A percentile compares a stretch with the other conserved stretches of the same genome.
Conservation (phyloP, 208 protist genomes). For the Leishmania amazonensis region DNA sequence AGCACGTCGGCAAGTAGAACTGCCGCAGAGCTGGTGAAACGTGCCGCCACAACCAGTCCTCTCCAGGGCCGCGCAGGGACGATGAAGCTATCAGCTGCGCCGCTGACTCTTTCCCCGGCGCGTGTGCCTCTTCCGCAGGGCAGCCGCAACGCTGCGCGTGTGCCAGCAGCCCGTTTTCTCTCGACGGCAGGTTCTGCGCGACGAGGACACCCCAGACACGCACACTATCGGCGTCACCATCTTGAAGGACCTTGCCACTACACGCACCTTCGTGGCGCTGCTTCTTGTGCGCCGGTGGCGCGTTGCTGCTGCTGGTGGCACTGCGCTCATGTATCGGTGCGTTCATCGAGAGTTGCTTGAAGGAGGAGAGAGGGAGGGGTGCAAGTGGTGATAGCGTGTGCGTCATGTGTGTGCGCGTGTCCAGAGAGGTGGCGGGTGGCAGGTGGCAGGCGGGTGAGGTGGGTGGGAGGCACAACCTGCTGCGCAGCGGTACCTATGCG, state of each 20-base stretch:
- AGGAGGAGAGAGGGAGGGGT: neutral
- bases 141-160: slow-evolving; percentile 8
- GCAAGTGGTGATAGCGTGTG: neutral
- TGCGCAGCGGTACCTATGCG: neutral
- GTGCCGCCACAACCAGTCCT: slow-evolving; percentile 10
- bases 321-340: neutral
- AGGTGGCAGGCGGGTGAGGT: neutral
- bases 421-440: neutral
- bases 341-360: neutral
- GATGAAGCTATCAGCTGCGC: neutral
- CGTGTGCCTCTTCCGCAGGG: neutral
- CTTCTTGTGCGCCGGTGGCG: neutral
- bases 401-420: neutral
- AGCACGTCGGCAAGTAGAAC: neutral
- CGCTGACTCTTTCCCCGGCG: neutral
- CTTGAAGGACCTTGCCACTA: neutral
- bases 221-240: neutral
- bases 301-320: neutral
- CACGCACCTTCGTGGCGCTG: neutral
- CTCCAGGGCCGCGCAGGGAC: neutral
- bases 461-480: neutral
- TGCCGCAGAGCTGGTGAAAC: slow-evolving; percentile 1
- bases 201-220: slow-evolving; percentile 43
- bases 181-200: slow-evolving; percentile 10
- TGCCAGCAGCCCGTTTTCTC: slow-evolving; percentile 30